Evolutionary conservation across 2,329 filamentous ascomycete species (phyloP).

Genomic region (Chalara sp.): DNA sequence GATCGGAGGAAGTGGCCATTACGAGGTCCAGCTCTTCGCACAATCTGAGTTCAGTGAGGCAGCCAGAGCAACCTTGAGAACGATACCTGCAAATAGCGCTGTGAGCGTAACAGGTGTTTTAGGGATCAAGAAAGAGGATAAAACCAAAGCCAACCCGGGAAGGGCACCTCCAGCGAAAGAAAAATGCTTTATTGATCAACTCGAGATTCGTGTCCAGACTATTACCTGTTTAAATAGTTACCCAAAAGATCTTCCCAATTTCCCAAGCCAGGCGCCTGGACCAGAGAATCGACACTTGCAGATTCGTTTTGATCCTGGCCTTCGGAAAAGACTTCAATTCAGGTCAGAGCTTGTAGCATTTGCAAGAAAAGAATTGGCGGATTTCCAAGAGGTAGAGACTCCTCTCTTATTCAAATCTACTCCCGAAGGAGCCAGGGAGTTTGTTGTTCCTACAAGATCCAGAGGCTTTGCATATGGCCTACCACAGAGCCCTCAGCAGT

Average conservation of each 20-base stretch:
- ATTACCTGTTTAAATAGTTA: constrained; percentile 68
- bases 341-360: constrained; percentile 52
- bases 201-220: constrained; percentile 56
- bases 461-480: constrained; percentile 78
- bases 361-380: constrained; percentile 33
- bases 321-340: constrained; percentile 64
- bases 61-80: constrained; percentile 30
- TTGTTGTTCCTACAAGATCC: constrained; percentile 79
- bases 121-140: constrained; percentile 12
- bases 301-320: constrained; percentile 63
- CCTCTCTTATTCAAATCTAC: constrained; percentile 96
- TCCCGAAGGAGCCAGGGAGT: constrained; percentile 90
- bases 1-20: constrained; percentile 30
- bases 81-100: constrained; percentile 44
- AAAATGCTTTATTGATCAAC: not conserved
- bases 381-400: constrained; percentile 65
- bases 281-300: constrained; percentile 76
- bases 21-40: constrained; percentile 29
- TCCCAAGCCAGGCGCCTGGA: constrained; percentile 62
- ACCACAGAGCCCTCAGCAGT: constrained; percentile 95
- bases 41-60: constrained; percentile 3
- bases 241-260: constrained; percentile 69
- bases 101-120: constrained; percentile 39
- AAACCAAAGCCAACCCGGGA: constrained; percentile 10
- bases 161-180: constrained; percentile 3